Evolutionary conservation across 2,329 filamentous ascomycete species (phyloP).

Genomic region (Clarireedia paspali): DNA sequence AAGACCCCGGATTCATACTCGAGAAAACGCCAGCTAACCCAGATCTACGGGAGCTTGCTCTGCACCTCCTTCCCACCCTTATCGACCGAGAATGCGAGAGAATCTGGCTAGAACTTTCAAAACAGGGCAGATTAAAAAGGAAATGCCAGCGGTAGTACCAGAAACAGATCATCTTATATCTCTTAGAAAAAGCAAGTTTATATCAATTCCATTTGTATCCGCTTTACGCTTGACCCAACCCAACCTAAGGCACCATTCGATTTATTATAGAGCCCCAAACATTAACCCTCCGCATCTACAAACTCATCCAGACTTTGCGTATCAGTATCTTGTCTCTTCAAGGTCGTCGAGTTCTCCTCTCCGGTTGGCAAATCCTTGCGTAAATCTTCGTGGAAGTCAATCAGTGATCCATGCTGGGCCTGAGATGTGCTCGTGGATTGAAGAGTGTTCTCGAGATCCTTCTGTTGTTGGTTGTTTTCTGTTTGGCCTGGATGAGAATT

Average conservation of each 20-base stretch:
- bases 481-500: conserved; percentile 22
- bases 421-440: conserved; percentile 17
- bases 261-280: not conserved
- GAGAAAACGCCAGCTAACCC: no score
- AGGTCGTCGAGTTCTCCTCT: not conserved
- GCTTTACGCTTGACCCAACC: not conserved
- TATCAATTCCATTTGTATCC: not conserved
- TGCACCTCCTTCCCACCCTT: no score
- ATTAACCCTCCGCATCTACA: conserved; percentile 27
- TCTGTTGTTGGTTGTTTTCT: conserved; percentile 22
- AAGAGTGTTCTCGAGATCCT: conserved; percentile 24
- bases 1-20: no score
- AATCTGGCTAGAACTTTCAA: no score
- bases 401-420: conserved; percentile 18
- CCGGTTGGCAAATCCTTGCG: conserved; percentile 39
- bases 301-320: conserved; percentile 28
- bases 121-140: no score
- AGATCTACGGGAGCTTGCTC: no score
- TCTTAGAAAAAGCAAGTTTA: no score
- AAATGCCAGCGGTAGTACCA: no score
- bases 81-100: no score
- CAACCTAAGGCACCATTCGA: not conserved
- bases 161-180: no score
- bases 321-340: conserved; percentile 26
- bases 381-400: conserved; percentile 50